These are phyloP conservation scores for Elaeis oleifera DNA, from an alignment of 202 grass and related monocot genomes.

Conservation along the genomic window DNA sequence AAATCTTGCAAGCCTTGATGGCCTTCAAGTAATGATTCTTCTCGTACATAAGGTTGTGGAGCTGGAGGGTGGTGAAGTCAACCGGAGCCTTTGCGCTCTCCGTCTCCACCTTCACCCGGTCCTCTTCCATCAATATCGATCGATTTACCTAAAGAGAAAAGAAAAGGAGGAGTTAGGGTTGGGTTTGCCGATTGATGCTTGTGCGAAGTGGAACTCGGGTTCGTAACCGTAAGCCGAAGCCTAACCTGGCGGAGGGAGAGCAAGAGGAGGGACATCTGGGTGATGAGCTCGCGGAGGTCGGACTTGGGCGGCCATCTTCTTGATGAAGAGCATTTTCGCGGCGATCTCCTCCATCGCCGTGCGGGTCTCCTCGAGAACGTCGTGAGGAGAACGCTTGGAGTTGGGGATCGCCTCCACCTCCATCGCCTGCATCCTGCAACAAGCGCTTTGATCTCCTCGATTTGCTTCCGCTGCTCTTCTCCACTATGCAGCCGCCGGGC, in stretches of 20 bases:
- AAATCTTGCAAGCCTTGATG: constrained; percentile 80
- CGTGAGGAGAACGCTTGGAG: constrained; percentile 34
- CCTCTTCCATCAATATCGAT: constrained; percentile 90
- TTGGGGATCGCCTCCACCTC: neutral
- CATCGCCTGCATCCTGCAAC: neutral
- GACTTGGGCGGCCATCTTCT: constrained; percentile 67
- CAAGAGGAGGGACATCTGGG: constrained; percentile 92
- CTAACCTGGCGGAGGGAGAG: constrained; percentile 68
- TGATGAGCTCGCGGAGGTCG: constrained; percentile 79
- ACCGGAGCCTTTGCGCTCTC: constrained; percentile 83
- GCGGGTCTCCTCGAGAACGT: constrained; percentile 60
- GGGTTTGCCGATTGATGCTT: neutral
- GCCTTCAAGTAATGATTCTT: constrained; percentile 98
- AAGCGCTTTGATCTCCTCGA: neutral
- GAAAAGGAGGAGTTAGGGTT: constrained; percentile 8
- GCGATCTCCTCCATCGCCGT: constrained; percentile 69
- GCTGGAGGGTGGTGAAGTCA: constrained; percentile 79
- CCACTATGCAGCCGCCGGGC: constrained; percentile 5
- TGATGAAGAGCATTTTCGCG: constrained; percentile 58
- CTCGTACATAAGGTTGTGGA: constrained; percentile 94
- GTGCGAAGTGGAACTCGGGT: no score
- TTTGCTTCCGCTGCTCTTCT: neutral
- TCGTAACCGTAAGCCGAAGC: no score
- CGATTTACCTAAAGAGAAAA: constrained; percentile 56
- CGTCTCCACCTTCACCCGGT: constrained; percentile 57